Evolutionary conservation across 495 filamentous ascomycete genomes (phyloP).

Genomic region (Aspergillus cavernicola): DNA sequence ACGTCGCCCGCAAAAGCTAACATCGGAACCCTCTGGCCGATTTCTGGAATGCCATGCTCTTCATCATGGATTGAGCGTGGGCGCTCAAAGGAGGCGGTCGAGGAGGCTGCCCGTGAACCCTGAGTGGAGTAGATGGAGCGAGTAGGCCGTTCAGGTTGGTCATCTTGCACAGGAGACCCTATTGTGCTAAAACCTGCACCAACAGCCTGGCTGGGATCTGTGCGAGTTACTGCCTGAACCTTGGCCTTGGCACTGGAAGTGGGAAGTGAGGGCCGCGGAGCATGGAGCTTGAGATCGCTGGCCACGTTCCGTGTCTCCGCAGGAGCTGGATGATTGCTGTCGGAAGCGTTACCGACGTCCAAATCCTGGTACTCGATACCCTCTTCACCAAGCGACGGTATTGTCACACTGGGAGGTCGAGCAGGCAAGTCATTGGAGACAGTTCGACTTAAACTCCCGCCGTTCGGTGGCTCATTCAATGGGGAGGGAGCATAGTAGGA

Average conservation of each 20-base stretch:
- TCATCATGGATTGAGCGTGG: constrained; percentile 54
- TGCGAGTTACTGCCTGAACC: constrained; percentile 79
- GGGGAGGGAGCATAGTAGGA: constrained; percentile 82
- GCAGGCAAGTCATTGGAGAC: constrained; percentile 48
- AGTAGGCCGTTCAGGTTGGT: constrained; percentile 56
- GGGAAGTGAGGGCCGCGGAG: constrained; percentile 84
- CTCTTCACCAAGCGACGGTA: constrained; percentile 85
- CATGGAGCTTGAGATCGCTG: constrained; percentile 79
- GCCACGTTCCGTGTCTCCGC: constrained; percentile 73
- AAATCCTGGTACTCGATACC: constrained; percentile 80
- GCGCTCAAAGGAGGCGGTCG: constrained; percentile 47
- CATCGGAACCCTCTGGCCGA: constrained; percentile 90
- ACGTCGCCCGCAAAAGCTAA: constrained; percentile 92
- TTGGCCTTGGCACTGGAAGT: constrained; percentile 71
- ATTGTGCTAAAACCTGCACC: constrained; percentile 75
- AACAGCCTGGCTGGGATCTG: constrained; percentile 79
- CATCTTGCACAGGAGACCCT: constrained; percentile 49
- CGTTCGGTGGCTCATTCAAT: constrained; percentile 62
- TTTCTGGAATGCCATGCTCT: constrained; percentile 85
- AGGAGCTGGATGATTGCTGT: constrained; percentile 41
- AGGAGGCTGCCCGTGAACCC: constrained; percentile 52
- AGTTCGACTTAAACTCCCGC: constrained; percentile 43
- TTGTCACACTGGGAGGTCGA: constrained; percentile 71
- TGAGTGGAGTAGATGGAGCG: constrained; percentile 41
- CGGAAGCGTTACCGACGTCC: constrained; percentile 35